phyloP scores from a whole-genome alignment of 768 basidiomycete genomes.

The Auriscalpium vulgare region DNA sequence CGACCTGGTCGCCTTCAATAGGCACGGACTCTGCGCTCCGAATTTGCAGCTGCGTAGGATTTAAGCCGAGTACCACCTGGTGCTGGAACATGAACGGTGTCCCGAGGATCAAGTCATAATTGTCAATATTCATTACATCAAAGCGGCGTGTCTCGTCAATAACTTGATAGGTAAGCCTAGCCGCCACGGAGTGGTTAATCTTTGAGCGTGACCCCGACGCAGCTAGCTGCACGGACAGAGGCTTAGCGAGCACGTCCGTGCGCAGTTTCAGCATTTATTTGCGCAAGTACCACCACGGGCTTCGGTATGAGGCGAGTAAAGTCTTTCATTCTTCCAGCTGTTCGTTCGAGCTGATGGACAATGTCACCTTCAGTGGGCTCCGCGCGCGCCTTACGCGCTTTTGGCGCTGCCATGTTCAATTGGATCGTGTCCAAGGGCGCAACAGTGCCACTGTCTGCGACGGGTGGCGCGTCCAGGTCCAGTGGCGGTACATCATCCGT shows the following conservation, averaged over 20 bases:
- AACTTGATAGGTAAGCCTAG: slow-evolving; percentile 25
- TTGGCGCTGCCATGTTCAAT: too few relatives aligned
- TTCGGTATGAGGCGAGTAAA: too few relatives aligned
- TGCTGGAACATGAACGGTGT: slow-evolving; percentile 26
- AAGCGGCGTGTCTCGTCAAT: slow-evolving; percentile 22
- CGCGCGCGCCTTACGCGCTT: too few relatives aligned
- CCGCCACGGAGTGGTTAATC: slow-evolving; percentile 24
- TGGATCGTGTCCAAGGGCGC: too few relatives aligned
- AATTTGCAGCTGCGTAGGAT: neutral
- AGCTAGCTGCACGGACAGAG: slow-evolving; percentile 30
- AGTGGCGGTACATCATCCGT: too few relatives aligned
- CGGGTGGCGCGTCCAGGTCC: too few relatives aligned
- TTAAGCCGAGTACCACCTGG: neutral
- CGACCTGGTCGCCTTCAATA: neutral
- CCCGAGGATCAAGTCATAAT: slow-evolving; percentile 25
- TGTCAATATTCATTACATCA: slow-evolving; percentile 21
- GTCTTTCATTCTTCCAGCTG: too few relatives aligned
- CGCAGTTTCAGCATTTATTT: slow-evolving; percentile 18
- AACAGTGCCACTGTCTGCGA: too few relatives aligned
- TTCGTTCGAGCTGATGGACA: too few relatives aligned
- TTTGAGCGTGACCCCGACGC: slow-evolving; percentile 33
- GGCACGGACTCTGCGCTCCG: neutral
- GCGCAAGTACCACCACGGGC: too few relatives aligned
- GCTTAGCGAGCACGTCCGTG: slow-evolving; percentile 20
- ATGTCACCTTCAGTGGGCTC: too few relatives aligned